A percentile compares a stretch with the other conserved stretches of the same genome.
Conservation (phyloP, 306 rosid genomes). For the Fagus sylvatica region DNA sequence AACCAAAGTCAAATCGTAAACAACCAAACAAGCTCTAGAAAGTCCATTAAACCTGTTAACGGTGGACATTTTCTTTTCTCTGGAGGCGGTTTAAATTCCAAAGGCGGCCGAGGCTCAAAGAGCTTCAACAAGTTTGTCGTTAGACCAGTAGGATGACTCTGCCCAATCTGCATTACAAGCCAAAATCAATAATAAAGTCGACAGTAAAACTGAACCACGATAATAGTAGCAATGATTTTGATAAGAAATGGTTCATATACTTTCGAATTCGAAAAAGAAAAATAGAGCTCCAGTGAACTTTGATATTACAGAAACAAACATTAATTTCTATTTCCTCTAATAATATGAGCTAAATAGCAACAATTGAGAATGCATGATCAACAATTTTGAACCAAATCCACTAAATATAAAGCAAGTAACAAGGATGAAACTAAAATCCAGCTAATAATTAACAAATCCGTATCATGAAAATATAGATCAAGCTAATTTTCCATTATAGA, state of each 20-base stretch:
- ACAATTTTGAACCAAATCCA: not conserved
- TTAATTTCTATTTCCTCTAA: not conserved
- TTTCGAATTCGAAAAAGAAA: not conserved
- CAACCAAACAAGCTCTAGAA: not conserved
- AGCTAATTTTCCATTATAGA: not conserved
- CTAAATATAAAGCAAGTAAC: not conserved
- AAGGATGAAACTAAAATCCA: not conserved
- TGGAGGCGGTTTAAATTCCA: slow-evolving; percentile 94
- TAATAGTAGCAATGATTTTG: slow-evolving; percentile 2
- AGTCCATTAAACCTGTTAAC: slow-evolving; percentile 50
- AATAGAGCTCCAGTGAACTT: not conserved
- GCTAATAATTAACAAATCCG: not conserved
- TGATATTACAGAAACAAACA: not conserved
- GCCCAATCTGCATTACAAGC: slow-evolving; percentile 75
- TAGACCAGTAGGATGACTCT: slow-evolving; percentile 97
- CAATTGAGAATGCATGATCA: not conserved
- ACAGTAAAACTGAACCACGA: not conserved
- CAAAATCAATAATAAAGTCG: not conserved
- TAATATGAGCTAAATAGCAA: not conserved
- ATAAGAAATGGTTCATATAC: not conserved
- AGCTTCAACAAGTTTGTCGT: slow-evolving; percentile 84
- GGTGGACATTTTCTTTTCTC: slow-evolving; percentile 95
- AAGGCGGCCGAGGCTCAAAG: slow-evolving; percentile 96
- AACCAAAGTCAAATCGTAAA: not conserved
- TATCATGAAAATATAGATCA: not conserved